These are phyloP conservation scores for Xylariales sp. DNA, from an alignment of 2,329 filamentous ascomycete genomes.

Conservation along the genomic window DNA sequence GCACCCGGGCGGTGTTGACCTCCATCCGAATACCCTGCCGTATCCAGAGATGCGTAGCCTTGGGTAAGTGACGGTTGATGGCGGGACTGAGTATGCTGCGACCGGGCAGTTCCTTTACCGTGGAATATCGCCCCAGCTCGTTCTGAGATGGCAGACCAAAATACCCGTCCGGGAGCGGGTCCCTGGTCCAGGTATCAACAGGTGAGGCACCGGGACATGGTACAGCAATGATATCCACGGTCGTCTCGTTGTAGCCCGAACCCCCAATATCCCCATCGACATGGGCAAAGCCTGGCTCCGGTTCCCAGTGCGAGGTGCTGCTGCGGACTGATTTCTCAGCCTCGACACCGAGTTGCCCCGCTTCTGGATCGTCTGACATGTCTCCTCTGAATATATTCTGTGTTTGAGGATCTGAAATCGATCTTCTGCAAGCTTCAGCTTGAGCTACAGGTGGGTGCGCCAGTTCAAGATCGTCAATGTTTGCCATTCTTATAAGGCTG, in stretches of 20 bases:
- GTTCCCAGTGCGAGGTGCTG: conserved; percentile 24
- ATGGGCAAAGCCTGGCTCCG: conserved; percentile 34
- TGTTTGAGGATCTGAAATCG: too few species aligned
- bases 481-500: too few species aligned
- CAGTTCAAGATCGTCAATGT: too few species aligned
- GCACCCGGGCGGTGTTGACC: conserved; percentile 41
- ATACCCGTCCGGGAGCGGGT: conserved; percentile 42
- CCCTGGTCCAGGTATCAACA: conserved; percentile 48
- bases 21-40: conserved; percentile 46
- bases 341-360: too few species aligned
- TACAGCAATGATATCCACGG: conserved; percentile 48
- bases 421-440: too few species aligned
- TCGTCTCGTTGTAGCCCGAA: conserved; percentile 45
- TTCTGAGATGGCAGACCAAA: conserved; percentile 30
- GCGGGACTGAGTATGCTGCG: conserved; percentile 25
- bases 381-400: too few species aligned
- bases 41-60: conserved; percentile 43
- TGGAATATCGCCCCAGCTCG: conserved; percentile 18
- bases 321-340: conserved; percentile 16
- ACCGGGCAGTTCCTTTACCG: conserved; percentile 25
- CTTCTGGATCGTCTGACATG: too few species aligned
- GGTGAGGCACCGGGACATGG: conserved; percentile 50
- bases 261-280: conserved; percentile 38
- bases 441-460: too few species aligned
- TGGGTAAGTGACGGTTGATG: conserved; percentile 24